phyloP scores from a whole-genome alignment of 164 flowering plant species.

The Tinospora cordifolia region DNA sequence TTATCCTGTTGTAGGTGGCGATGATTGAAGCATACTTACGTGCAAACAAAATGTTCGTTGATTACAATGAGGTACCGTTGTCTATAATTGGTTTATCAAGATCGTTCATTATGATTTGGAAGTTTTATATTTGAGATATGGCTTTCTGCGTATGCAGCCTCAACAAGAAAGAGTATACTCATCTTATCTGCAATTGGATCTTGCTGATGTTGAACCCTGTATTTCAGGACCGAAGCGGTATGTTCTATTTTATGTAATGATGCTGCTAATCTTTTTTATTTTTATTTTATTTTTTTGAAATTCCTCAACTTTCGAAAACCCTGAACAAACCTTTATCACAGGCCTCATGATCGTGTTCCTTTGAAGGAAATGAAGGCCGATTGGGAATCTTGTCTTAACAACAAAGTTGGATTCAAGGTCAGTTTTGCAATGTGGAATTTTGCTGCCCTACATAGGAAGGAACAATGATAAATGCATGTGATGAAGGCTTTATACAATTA shows the following conservation, averaged over 20 bases:
- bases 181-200: constrained; percentile 57
- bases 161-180: constrained; percentile 56
- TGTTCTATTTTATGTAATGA: not conserved
- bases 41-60: constrained; percentile 82
- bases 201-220: constrained; percentile 68
- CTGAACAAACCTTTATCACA: constrained; percentile 13
- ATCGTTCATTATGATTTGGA: constrained; percentile 27
- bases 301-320: not conserved
- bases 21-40: constrained; percentile 76
- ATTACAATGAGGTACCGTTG: constrained; percentile 59
- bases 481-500: not conserved
- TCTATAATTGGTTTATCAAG: constrained; percentile 6
- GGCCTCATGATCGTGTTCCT: constrained; percentile 85
- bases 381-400: constrained; percentile 82
- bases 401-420: constrained; percentile 84
- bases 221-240: constrained; percentile 86
- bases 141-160: constrained; percentile 38
- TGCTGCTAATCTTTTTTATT: too few species aligned
- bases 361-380: constrained; percentile 60
- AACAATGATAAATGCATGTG: not conserved
- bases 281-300: not conserved
- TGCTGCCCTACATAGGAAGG: not conserved
- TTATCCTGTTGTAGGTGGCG: constrained; percentile 34
- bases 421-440: not conserved
- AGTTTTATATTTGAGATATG: constrained; percentile 2